phyloP scores from a whole-genome alignment of 768 basidiomycete species.

The Lactarius tabidus region DNA sequence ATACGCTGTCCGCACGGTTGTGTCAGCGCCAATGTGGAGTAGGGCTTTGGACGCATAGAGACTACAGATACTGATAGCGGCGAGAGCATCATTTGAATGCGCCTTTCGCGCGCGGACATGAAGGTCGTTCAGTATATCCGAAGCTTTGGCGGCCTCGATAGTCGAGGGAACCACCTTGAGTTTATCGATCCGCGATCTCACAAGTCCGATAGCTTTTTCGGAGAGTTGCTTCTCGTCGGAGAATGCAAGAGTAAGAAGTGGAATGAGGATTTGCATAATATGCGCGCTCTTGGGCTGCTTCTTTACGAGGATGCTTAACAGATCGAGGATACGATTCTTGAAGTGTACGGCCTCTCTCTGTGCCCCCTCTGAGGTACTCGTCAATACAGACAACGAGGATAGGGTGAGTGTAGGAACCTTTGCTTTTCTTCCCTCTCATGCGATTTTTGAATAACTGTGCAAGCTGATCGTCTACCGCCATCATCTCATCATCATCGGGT shows the following conservation, averaged over 20 bases:
- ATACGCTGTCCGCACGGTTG: conserved; percentile 52
- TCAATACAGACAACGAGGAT: neutral
- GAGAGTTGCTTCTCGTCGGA: conserved; percentile 84
- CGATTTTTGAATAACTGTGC: conserved; percentile 78
- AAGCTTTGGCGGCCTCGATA: conserved; percentile 42
- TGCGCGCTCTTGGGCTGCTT: conserved; percentile 73
- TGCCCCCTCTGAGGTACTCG: conserved; percentile 46
- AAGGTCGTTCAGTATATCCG: conserved; percentile 53
- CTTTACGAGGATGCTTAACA: conserved; percentile 82
- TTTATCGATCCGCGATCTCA: conserved; percentile 70
- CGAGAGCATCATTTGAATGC: conserved; percentile 56
- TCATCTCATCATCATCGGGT: conserved; percentile 98
- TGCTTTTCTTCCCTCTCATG: conserved; percentile 54
- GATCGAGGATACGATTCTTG: conserved; percentile 92
- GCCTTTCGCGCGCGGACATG: conserved; percentile 70
- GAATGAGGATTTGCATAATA: conserved; percentile 61
- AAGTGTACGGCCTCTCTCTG: conserved; percentile 92
- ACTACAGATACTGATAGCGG: conserved; percentile 62
- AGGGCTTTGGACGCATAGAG: conserved; percentile 63
- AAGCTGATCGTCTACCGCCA: conserved; percentile 90
- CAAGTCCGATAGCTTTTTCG: conserved; percentile 79
- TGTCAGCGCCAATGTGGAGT: conserved; percentile 36
- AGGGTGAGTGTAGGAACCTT: conserved; percentile 45
- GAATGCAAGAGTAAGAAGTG: conserved; percentile 72
- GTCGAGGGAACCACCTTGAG: conserved; percentile 59